Percentiles rank a stretch among this genome's conserved stretches.
These are phyloP conservation scores for Paramecium biaurelia DNA, from an alignment of 73 alveolate genomes.

Conservation along the genomic window DNA sequence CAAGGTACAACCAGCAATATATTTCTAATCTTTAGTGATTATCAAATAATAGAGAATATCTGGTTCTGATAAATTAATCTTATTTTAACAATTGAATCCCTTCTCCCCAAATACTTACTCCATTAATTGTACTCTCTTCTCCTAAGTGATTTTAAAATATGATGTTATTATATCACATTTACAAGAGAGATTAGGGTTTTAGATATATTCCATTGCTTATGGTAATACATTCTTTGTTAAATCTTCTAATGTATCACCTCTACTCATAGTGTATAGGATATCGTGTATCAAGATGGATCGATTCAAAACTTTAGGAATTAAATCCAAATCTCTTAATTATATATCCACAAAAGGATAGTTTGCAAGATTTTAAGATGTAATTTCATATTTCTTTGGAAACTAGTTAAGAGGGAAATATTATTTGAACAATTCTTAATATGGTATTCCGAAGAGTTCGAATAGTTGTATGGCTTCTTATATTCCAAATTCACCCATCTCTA, in stretches of 20 bases:
- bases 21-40: constrained; percentile 61
- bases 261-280: constrained; percentile 48
- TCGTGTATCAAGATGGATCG: constrained; percentile 69
- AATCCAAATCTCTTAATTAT: constrained; percentile 60
- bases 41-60: constrained; percentile 77
- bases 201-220: not conserved
- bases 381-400: constrained; percentile 19
- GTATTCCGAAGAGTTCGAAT: not conserved
- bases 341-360: constrained; percentile 71
- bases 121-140: constrained; percentile 72
- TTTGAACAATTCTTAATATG: not conserved
- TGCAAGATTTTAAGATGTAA: not conserved
- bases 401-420: not conserved
- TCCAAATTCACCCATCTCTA: constrained; percentile 36
- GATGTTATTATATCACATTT: constrained; percentile 78
- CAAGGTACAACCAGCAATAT: constrained; percentile 80
- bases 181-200: constrained; percentile 62
- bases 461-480: not conserved
- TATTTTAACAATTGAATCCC: constrained; percentile 72
- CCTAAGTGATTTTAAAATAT: constrained; percentile 69
- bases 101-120: constrained; percentile 68
- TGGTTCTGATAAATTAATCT: constrained; percentile 83
- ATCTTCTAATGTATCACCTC: constrained; percentile 23
- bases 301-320: constrained; percentile 45
- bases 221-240: constrained; percentile 5